phyloP scores from a whole-genome alignment of 495 filamentous ascomycete species.

The Baudoinia panamericana region DNA sequence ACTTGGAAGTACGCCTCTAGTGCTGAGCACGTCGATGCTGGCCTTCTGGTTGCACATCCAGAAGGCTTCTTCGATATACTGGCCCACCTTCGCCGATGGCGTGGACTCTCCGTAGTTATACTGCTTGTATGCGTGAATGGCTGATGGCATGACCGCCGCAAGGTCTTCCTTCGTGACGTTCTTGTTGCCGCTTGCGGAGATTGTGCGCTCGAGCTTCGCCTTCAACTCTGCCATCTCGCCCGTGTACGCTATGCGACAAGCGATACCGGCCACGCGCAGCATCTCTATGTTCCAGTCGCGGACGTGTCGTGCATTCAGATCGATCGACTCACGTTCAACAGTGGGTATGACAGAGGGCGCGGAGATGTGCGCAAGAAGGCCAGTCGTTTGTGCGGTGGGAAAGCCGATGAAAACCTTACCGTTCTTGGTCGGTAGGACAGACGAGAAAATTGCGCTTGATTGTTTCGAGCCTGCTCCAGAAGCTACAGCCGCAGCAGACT shows the following conservation, averaged over 20 bases:
- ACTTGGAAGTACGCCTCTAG: conserved; percentile 66
- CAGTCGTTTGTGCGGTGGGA: conserved; percentile 92
- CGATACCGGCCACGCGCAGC: conserved; percentile 78
- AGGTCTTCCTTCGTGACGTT: conserved; percentile 50
- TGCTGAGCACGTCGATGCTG: conserved; percentile 77
- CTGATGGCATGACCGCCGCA: conserved; percentile 55
- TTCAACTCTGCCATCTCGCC: conserved; percentile 72
- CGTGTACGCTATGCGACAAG: conserved; percentile 73
- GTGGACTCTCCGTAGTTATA: conserved; percentile 83
- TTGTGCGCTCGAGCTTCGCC: conserved; percentile 29
- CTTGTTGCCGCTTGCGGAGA: conserved; percentile 28
- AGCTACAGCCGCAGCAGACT: conserved; percentile 42
- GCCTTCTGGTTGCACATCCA: conserved; percentile 77
- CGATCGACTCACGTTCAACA: conserved; percentile 94
- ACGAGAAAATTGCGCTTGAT: conserved; percentile 64
- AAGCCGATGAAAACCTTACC: conserved; percentile 95
- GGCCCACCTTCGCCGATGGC: conserved; percentile 63
- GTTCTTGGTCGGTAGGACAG: conserved; percentile 76
- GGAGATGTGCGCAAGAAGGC: conserved; percentile 90
- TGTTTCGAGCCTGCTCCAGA: conserved; percentile 45
- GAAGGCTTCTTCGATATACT: conserved; percentile 82
- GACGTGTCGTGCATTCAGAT: conserved; percentile 88
- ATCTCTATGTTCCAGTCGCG: conserved; percentile 95
- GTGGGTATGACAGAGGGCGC: conserved; percentile 95
- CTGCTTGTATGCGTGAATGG: conserved; percentile 62